Conservation (phyloP, 176 grass and related monocot genomes). For the Pharus latifolius region DNA sequence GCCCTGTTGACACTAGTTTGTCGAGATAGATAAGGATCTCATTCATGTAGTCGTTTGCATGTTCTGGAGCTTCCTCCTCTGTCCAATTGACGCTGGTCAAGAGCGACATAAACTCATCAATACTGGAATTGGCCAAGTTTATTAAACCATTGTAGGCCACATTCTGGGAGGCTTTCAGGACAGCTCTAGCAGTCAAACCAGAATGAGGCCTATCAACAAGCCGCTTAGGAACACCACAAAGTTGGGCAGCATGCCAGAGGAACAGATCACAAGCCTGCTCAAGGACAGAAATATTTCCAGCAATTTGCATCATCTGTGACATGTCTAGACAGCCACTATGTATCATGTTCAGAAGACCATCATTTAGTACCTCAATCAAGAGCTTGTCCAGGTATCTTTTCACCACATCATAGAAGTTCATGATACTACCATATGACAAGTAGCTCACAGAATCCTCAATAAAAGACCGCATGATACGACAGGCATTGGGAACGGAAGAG, state of each 20-base stretch:
- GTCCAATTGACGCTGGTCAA: constrained; percentile 68
- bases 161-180: constrained; percentile 66
- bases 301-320: constrained; percentile 67
- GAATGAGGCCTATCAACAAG: constrained; percentile 70
- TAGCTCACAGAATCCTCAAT: constrained; percentile 75
- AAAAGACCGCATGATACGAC: constrained; percentile 60
- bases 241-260: constrained; percentile 57
- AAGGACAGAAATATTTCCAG: constrained; percentile 61
- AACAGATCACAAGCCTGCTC: constrained; percentile 81
- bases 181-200: constrained; percentile 61
- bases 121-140: constrained; percentile 55
- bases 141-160: constrained; percentile 54
- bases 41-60: constrained; percentile 85
- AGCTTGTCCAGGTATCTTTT: constrained; percentile 79
- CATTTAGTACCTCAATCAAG: constrained; percentile 79
- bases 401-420: constrained; percentile 55
- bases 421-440: constrained; percentile 48
- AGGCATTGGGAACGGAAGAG: constrained; percentile 65
- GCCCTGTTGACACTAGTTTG: constrained; percentile 34
- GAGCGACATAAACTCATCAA: constrained; percentile 57
- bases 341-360: constrained; percentile 56
- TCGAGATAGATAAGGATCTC: constrained; percentile 64
- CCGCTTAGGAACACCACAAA: constrained; percentile 51
- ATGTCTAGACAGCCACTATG: constrained; percentile 47
- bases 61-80: constrained; percentile 58